Conservation (phyloP, 345 rosid genomes). For the Fremontodendron californicum region DNA sequence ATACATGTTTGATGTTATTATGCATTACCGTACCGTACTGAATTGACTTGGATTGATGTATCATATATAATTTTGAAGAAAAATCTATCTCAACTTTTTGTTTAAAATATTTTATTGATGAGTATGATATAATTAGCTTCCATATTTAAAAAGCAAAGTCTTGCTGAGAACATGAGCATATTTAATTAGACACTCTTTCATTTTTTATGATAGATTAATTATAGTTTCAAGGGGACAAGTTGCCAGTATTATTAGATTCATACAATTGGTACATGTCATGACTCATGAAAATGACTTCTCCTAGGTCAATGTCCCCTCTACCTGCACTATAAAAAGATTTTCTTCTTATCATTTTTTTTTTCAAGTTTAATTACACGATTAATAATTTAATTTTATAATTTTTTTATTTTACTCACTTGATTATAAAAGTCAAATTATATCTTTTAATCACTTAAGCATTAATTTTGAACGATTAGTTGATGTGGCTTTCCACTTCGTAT, state of each 20-base stretch:
- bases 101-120: neutral
- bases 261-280: neutral
- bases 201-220: neutral
- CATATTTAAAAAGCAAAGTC: neutral
- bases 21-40: neutral
- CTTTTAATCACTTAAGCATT: too few species aligned
- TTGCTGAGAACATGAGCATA: neutral
- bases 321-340: neutral
- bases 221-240: neutral
- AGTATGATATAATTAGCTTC: neutral
- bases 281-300: neutral
- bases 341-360: too few species aligned
- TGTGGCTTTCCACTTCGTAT: too few species aligned
- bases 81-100: neutral
- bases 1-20: neutral
- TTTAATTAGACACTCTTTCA: neutral
- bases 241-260: neutral
- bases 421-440: too few species aligned
- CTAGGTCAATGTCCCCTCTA: neutral
- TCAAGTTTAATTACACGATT: too few species aligned
- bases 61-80: neutral
- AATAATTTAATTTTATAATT: too few species aligned
- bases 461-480: too few species aligned
- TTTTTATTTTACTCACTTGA: too few species aligned
- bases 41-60: too few species aligned